Conservation (phyloP, 257 asterid genomes). For the Oldenlandia corymbosa region DNA sequence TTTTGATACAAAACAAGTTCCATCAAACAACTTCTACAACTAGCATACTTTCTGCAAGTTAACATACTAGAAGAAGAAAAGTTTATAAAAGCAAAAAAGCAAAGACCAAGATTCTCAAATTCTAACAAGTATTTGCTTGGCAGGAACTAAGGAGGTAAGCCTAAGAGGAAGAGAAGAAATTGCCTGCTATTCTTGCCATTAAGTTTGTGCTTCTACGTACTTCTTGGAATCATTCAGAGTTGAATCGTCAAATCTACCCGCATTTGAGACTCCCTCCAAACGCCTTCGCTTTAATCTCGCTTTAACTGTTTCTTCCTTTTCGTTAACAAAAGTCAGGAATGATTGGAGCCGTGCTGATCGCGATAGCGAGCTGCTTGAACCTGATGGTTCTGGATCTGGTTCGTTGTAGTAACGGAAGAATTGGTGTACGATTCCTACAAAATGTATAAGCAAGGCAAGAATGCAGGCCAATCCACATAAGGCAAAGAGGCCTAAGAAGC, state of each 20-base stretch:
- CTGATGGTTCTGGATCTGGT: constrained; percentile 24
- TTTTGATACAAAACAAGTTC: no score
- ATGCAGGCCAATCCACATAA: constrained; percentile 42
- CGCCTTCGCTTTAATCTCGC: constrained; percentile 50
- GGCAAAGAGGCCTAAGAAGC: constrained; percentile 68
- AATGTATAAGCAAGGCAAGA: constrained; percentile 38
- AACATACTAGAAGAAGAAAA: no score
- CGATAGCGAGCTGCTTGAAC: constrained; percentile 13
- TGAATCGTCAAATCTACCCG: constrained; percentile 12
- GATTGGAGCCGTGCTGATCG: constrained; percentile 27
- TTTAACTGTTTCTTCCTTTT: constrained; percentile 50
- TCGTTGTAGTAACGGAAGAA: constrained; percentile 36
- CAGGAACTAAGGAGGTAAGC: no score
- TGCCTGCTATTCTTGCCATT: background rate
- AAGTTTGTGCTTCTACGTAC: background rate
- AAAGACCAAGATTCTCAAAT: no score
- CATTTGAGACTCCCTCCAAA: constrained; percentile 17
- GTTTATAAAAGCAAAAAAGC: no score
- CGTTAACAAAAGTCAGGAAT: constrained; percentile 50
- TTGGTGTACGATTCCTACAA: constrained; percentile 32
- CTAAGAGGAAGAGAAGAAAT: background rate
- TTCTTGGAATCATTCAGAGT: constrained; percentile 14
- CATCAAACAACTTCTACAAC: no score
- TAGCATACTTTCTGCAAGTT: no score
- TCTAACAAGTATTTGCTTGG: no score